phyloP scores from a whole-genome alignment of 257 asterid species.

The Capsicum rhomboideum region DNA sequence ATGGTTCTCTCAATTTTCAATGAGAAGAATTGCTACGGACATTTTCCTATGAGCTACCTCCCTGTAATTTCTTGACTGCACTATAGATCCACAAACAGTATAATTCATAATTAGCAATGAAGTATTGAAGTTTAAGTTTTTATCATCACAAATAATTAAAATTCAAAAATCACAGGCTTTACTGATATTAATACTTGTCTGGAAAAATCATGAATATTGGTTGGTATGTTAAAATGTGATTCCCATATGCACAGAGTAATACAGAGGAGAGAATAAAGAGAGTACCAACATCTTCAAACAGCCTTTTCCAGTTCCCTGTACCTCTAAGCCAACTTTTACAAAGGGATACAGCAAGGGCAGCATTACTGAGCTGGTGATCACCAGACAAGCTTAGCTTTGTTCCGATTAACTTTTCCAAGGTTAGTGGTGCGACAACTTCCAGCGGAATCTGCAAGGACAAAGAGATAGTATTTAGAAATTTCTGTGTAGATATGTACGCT shows the following conservation, averaged over 20 bases:
- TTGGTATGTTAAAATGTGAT: not conserved
- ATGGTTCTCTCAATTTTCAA: not conserved
- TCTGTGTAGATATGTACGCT: not conserved
- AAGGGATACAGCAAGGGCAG: slow-evolving; percentile 80
- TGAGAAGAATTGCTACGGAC: not conserved
- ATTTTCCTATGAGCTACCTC: not conserved
- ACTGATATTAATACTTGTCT: not conserved
- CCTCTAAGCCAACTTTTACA: slow-evolving; percentile 73
- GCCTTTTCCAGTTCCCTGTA: slow-evolving; percentile 62
- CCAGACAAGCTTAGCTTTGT: slow-evolving; percentile 68
- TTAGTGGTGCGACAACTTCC: slow-evolving; percentile 60
- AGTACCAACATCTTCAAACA: slow-evolving; percentile 52
- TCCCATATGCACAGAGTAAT: not conserved
- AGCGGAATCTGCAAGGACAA: slow-evolving; percentile 49
- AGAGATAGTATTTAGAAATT: not conserved
- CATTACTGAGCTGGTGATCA: slow-evolving; percentile 77
- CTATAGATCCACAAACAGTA: not conserved
- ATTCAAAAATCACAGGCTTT: not conserved
- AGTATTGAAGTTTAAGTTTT: not conserved
- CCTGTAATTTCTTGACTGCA: not conserved
- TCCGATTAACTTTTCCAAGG: slow-evolving; percentile 40
- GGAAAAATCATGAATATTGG: not conserved
- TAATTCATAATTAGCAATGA: not conserved
- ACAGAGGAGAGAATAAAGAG: not conserved
- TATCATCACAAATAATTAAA: not conserved